Base-by-base conservation (phyloP, 768 basidiomycete genomes). In the Agrocybe praecox region DNA sequence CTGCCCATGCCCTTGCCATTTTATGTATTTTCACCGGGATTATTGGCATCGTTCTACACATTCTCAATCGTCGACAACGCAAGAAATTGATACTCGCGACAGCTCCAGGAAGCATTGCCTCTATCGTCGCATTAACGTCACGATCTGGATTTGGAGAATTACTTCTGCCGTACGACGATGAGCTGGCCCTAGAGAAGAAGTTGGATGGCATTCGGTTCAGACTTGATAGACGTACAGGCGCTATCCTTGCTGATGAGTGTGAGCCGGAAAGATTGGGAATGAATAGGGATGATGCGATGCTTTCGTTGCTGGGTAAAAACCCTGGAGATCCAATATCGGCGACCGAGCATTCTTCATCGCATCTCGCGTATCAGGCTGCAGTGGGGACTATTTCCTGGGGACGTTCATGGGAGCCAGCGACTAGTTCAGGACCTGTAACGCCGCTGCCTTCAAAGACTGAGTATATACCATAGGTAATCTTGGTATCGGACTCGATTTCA, bases 111-210 rank as follows among this genome's bases (percentile, higher is more conserved):
- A 82, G 78, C 46, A 85, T 89, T 54, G 88, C 83, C 6, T 69
- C 80, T 10, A 73, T 81, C 29, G 72, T 82, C 9, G 78, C 86
- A 3, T 73, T 87, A 53, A 86, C 87, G 2, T 72, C 83, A 0
- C 82, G 76, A 9, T 87, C 85, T 42, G 86, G 86, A 14, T 86
- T 85, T 53, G 86, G 85, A 19, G 78, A 85, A 40, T 74, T 85
- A 12, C 69, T 89, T n/a, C 62, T 79, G 11, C 86, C 87, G 0
- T 85, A 83, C 57, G 86, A 89, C 67, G 69, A 81, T 54, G 72
- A 76, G 40, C 44, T 54, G 23, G 71, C 72, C 4, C 70, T 89
- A 29, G 72, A 75, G 45, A 65, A 72, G 57, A 86, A 83, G 58
- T 69, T 89, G 29, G 68, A 70, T 14, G 81, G 80, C 0, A 61